Conservation (phyloP, 1,139 yeast genomes). For the Yamadazyma siamensis region DNA sequence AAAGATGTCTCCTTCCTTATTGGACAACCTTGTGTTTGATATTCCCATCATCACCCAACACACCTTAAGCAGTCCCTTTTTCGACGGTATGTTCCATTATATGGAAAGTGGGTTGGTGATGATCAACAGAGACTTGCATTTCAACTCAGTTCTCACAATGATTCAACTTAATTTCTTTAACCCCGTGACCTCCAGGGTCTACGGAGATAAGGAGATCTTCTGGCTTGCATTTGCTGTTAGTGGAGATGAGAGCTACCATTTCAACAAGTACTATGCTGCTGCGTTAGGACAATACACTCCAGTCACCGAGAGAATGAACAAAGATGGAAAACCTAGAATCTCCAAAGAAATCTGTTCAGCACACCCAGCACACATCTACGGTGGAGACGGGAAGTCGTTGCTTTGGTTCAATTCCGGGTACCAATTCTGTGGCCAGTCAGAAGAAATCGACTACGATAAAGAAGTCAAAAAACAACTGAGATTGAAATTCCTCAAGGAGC, state of each 20-base stretch:
- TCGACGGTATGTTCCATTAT: conserved; percentile 27
- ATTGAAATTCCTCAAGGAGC: conserved; percentile 17
- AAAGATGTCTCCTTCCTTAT: conserved; percentile 25
- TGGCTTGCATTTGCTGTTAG: conserved; percentile 32
- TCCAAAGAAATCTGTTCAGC: conserved; percentile 39
- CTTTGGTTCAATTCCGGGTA: conserved; percentile 36
- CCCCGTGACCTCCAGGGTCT: conserved; percentile 22
- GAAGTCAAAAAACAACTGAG: conserved; percentile 19
- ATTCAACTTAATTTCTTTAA: conserved; percentile 25
- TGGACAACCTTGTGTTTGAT: conserved; percentile 28
- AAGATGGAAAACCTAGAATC: conserved; percentile 17
- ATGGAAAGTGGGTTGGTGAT: conserved; percentile 35
- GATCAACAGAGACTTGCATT: conserved; percentile 27
- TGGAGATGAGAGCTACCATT: conserved; percentile 32
- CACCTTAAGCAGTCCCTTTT: conserved; percentile 21
- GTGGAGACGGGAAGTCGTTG: conserved; percentile 26
- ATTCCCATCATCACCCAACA: conserved; percentile 26
- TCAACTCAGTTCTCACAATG: conserved; percentile 25
- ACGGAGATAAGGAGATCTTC: conserved; percentile 35
- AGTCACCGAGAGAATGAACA: conserved; percentile 15
- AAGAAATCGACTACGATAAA: conserved; percentile 20
- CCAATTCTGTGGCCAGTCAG: conserved; percentile 28
- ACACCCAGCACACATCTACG: conserved; percentile 42
- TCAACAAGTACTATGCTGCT: conserved; percentile 27
- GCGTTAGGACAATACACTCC: conserved; percentile 29